Conservation (phyloP, 2,329 filamentous ascomycete species). For the Fusarium cyanostomum region DNA sequence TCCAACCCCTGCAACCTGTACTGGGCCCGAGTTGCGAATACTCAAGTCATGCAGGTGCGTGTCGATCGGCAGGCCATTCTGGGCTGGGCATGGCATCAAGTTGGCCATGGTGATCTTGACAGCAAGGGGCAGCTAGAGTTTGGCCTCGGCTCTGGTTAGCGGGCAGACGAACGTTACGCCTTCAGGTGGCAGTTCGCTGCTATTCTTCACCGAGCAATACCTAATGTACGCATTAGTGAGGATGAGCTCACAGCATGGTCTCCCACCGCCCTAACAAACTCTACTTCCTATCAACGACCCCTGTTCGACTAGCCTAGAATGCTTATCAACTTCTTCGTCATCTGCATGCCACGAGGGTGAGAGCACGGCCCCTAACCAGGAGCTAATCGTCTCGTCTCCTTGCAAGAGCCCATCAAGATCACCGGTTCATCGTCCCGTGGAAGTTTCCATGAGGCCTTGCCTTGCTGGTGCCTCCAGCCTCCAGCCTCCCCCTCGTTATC, state of each 20-base stretch:
- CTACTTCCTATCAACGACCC: conserved; percentile 23
- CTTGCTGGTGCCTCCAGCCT: background rate
- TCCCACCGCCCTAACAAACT: conserved; percentile 25
- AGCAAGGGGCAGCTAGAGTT: background rate
- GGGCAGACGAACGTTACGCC: conserved; percentile 31
- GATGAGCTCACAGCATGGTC: conserved; percentile 17
- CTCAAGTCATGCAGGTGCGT: conserved; percentile 2
- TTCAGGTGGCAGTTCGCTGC: conserved; percentile 31
- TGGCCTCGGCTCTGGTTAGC: conserved; percentile 7
- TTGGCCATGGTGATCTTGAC: background rate
- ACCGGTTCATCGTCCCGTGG: conserved; percentile 25
- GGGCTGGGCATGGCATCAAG: no score
- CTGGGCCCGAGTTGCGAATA: background rate
- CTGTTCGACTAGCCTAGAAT: conserved; percentile 8
- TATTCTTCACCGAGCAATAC: conserved; percentile 19
- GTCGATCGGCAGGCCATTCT: conserved; percentile 17
- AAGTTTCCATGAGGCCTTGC: conserved; percentile 16
- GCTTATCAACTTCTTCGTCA: conserved; percentile 37
- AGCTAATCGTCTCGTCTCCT: conserved; percentile 5
- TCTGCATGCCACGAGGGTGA: conserved; percentile 18
- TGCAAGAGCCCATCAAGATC: conserved; percentile 16
- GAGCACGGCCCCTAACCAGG: conserved; percentile 11
- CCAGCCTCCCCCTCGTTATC: background rate
- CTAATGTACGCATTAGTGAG: no score
- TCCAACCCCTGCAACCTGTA: conserved; percentile 12